These are phyloP conservation scores for Orbilia blumenaviensis DNA, from an alignment of 2,329 filamentous ascomycete genomes.

Conservation along the genomic window DNA sequence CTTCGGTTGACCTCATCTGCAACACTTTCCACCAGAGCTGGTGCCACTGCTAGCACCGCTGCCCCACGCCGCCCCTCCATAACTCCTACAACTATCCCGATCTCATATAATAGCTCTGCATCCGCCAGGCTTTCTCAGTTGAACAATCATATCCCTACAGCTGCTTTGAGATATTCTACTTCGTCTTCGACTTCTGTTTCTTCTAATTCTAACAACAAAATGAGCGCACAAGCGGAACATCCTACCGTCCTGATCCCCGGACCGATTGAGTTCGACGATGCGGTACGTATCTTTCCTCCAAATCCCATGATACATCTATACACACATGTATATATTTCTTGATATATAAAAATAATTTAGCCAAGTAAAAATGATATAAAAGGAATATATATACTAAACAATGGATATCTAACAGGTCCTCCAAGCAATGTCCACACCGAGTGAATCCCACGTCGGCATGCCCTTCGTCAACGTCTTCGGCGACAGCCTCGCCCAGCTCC, in stretches of 20 bases:
- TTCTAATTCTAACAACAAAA: conserved; percentile 66
- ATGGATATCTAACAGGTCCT: conserved; percentile 8
- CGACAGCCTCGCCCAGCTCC: conserved; percentile 84
- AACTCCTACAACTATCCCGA: neutral
- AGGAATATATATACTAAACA: no score
- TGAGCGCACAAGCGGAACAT: conserved; percentile 62
- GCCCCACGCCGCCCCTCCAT: conserved; percentile 24
- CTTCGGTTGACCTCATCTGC: conserved; percentile 22
- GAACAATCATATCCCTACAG: conserved; percentile 16
- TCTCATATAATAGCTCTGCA: neutral
- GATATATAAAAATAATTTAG: neutral
- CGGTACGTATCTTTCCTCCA: neutral
- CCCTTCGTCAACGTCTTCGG: conserved; percentile 91
- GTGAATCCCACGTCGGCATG: conserved; percentile 91
- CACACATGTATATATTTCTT: neutral
- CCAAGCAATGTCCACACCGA: conserved; percentile 60
- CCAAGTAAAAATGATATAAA: neutral
- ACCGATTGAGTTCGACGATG: conserved; percentile 98
- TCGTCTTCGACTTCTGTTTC: neutral
- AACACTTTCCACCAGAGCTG: conserved; percentile 13
- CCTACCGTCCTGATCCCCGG: conserved; percentile 91
- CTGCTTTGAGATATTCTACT: neutral
- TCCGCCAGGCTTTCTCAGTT: conserved; percentile 29
- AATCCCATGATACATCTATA: neutral
- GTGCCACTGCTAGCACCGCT: neutral